Conservation (phyloP, 1,139 yeast species). For the Magnusiomyces tetraspermus region DNA sequence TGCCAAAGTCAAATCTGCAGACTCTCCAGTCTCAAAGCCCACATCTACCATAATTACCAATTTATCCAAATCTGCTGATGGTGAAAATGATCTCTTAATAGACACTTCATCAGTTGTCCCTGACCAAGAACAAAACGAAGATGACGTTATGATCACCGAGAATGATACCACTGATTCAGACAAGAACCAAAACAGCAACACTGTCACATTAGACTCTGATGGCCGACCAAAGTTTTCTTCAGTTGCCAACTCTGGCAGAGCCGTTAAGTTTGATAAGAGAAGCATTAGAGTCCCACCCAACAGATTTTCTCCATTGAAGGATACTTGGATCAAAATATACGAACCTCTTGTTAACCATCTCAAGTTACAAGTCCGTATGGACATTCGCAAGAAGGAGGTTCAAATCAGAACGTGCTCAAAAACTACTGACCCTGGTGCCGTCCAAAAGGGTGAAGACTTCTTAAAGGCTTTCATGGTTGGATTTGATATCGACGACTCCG, state of each 20-base stretch:
- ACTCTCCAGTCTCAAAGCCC: slow-evolving; percentile 4
- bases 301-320: slow-evolving; percentile 85
- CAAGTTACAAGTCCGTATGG: slow-evolving; percentile 93
- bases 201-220: slow-evolving; percentile 57
- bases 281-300: slow-evolving; percentile 94
- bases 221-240: slow-evolving; percentile 87
- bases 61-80: slow-evolving; percentile 29
- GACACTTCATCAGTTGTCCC: slow-evolving; percentile 41
- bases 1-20: slow-evolving; percentile 31
- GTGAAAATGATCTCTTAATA: slow-evolving; percentile 57
- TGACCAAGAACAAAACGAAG: slow-evolving; percentile 26
- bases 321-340: slow-evolving; percentile 85
- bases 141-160: slow-evolving; percentile 13
- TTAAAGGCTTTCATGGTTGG: slow-evolving; percentile 91
- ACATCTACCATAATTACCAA: slow-evolving; percentile 14
- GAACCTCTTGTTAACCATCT: slow-evolving; percentile 93
- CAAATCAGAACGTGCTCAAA: slow-evolving; percentile 74
- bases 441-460: slow-evolving; percentile 96
- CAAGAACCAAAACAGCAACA: slow-evolving; percentile 14
- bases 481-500: slow-evolving; percentile 93
- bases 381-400: slow-evolving; percentile 65
- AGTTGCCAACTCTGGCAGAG: slow-evolving; percentile 55
- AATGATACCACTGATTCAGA: slow-evolving; percentile 17
- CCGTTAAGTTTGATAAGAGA: slow-evolving; percentile 74
- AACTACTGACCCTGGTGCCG: slow-evolving; percentile 86